Base-by-base conservation (phyloP, 177 flowering plant genomes). In the Telopea speciosissima region DNA sequence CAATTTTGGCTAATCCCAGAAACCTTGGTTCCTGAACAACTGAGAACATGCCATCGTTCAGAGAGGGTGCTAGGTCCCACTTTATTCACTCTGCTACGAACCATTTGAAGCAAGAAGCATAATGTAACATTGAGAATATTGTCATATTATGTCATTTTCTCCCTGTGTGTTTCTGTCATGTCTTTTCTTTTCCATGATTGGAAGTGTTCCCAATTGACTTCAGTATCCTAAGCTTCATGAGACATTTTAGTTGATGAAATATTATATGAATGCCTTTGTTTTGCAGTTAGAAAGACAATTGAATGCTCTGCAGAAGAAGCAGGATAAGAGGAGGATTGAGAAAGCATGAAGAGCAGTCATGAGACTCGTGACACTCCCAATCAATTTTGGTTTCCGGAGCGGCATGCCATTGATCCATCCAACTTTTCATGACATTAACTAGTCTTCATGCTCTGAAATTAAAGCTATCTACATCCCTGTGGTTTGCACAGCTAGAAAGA, bases 231-330 rank as follows among this genome's bases (percentile, higher is more conserved):
- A 44, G 54, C 54, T 12, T 16, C 19, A 45, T 45, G 54, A 45
- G 4, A 2, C 54, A 16, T 2, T 4, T 16, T 45, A 8, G 19
- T 45, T 12, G 16, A 21, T 19, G 9, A 21, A 56, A 56, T 21
- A 19, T 56, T 56, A 19, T 8, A 17, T 56, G n/a, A 24, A 26
- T 24, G 40, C 59, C 14, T 61, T 7, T 16, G 61, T 3, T 69
- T 60, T 75, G 67, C 68, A 75, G 74, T 56, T 75, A 54, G 74
- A 75, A 49, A 62, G 71, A 68, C 68, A 75, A 36, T 71, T 75
- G 56, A 71, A 63, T 17, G 36, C 40, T 67, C 12, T 28, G 17
- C 33, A 31, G 6, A 61, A 60, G 63, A 74, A 65, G 56, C 58
- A 24, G 63, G 70, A 64, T 24, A 6, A 16, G 61, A 36, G 31